phyloP scores from a whole-genome alignment of 73 alveolate genomes.

The Urostyla sp. region DNA sequence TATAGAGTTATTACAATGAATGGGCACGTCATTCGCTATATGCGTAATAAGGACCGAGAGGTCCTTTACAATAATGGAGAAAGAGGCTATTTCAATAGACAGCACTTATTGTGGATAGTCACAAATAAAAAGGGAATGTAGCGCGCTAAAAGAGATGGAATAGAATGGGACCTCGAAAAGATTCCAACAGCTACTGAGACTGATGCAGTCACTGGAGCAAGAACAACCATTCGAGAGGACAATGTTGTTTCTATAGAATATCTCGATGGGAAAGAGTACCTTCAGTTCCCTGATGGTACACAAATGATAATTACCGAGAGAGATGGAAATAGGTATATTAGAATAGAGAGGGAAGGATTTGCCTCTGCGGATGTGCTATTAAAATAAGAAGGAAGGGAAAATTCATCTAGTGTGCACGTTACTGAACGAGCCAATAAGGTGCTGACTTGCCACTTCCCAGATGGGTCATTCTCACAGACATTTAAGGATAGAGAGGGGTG shows the following conservation, averaged over 20 bases:
- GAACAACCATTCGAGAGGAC: slow-evolving; percentile 93
- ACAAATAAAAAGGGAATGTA: slow-evolving; percentile 82
- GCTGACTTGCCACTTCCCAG: slow-evolving; percentile 70
- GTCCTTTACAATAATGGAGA: slow-evolving; percentile 84
- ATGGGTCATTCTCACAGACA: slow-evolving; percentile 65
- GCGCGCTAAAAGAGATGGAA: slow-evolving; percentile 35
- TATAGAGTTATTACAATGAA: neutral
- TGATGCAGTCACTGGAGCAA: slow-evolving; percentile 91
- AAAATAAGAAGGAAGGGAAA: no score
- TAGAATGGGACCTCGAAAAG: slow-evolving; percentile 71
- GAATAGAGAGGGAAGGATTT: slow-evolving; percentile 86
- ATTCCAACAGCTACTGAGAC: slow-evolving; percentile 92
- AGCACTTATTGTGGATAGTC: slow-evolving; percentile 72
- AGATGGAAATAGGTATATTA: slow-evolving; percentile 80
- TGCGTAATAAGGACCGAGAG: slow-evolving; percentile 69
- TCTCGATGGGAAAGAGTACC: slow-evolving; percentile 83
- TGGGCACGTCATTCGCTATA: slow-evolving; percentile 69
- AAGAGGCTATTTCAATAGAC: slow-evolving; percentile 50
- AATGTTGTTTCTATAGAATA: slow-evolving; percentile 87
- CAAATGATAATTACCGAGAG: slow-evolving; percentile 86
- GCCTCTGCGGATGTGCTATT: no score
- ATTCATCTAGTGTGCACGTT: no score
- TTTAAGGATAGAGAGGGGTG: slow-evolving; percentile 48
- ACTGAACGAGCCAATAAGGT: no score
- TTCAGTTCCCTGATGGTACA: slow-evolving; percentile 95